phyloP scores from a whole-genome alignment of 352 stramenopile species.

The Phytopythium oedochilum region DNA sequence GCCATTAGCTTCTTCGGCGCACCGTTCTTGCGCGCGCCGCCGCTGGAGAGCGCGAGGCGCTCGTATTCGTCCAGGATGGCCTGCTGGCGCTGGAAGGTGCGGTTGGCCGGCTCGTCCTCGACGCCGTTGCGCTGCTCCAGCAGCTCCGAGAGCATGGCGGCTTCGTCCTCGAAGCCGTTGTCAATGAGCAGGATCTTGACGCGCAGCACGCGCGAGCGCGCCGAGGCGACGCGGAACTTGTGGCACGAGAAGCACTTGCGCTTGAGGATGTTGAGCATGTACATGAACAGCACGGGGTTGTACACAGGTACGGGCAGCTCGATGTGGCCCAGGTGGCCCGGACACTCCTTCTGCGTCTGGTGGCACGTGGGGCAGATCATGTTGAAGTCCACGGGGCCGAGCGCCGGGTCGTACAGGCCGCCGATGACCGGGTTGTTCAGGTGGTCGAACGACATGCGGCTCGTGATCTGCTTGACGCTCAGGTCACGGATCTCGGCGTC shows the following conservation, averaged over 20 bases:
- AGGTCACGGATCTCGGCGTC: conserved; percentile 96
- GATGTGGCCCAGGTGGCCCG: conserved; percentile 98
- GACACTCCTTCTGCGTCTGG: conserved; percentile 93
- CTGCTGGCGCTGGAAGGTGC: conserved; percentile 77
- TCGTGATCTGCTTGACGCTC: conserved; percentile 97
- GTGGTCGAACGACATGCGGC: conserved; percentile 92
- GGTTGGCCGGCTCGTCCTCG: conserved; percentile 68
- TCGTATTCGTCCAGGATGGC: conserved; percentile 89
- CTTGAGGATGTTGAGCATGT: conserved; percentile 95
- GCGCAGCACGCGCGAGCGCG: conserved; percentile 71
- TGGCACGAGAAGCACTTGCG: conserved; percentile 99
- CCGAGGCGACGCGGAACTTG: conserved; percentile 88
- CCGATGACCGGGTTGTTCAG: conserved; percentile 93
- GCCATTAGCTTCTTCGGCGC: conserved; percentile 24
- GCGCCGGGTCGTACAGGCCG: conserved; percentile 95
- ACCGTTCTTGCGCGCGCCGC: conserved; percentile 12
- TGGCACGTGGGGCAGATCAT: conserved; percentile 96
- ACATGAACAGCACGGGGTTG: conserved; percentile 95
- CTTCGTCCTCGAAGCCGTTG: conserved; percentile 82
- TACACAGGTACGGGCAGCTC: conserved; percentile 98
- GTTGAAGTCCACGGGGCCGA: conserved; percentile 92
- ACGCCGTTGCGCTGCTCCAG: conserved; percentile 86
- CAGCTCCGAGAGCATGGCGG: conserved; percentile 65
- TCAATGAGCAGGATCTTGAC: conserved; percentile 92
- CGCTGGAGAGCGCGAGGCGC: conserved; percentile 68